These are phyloP conservation scores for Saitozyma podzolica DNA, from an alignment of 768 basidiomycete genomes.

Conservation along the genomic window DNA sequence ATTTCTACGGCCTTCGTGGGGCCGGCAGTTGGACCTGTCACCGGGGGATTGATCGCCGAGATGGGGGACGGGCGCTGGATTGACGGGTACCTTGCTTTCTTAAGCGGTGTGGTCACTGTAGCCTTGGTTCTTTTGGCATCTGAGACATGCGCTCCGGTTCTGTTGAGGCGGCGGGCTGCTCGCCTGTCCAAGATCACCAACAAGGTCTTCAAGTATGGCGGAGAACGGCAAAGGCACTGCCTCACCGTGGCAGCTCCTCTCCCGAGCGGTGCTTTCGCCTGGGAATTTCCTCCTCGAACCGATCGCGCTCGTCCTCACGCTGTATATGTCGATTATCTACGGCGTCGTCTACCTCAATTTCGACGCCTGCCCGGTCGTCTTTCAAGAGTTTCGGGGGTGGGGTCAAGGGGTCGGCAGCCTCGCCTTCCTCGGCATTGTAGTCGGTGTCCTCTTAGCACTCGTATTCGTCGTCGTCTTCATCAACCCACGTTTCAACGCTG, in stretches of 20 bases:
- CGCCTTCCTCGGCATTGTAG: no score
- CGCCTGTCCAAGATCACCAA: constrained; percentile 46
- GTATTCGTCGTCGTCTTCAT: constrained; percentile 35
- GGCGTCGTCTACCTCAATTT: constrained; percentile 48
- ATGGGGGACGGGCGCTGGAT: constrained; percentile 53
- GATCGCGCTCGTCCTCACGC: constrained; percentile 49
- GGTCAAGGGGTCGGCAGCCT: constrained; percentile 52
- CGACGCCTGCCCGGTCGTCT: constrained; percentile 55
- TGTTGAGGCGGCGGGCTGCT: constrained; percentile 44
- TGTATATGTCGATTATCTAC: constrained; percentile 44
- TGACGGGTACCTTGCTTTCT: constrained; percentile 53
- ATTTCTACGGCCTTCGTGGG: constrained; percentile 46
- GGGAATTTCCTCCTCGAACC: constrained; percentile 53
- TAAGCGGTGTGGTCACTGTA: constrained; percentile 41
- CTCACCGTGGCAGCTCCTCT: constrained; percentile 34
- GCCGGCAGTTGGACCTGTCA: constrained; percentile 52
- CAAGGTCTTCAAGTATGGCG: constrained; percentile 47
- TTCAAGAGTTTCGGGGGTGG: constrained; percentile 53
- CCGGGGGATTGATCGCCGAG: constrained; percentile 52
- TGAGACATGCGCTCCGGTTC: constrained; percentile 52
- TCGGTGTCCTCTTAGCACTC: constrained; percentile 38
- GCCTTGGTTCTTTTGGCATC: constrained; percentile 33
- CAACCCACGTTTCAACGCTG: constrained; percentile 55
- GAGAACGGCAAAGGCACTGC: constrained; percentile 38
- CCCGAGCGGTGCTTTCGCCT: constrained; percentile 45